Base-by-base conservation (phyloP, 202 grass and related monocot genomes). In the Elaeis oleifera region DNA sequence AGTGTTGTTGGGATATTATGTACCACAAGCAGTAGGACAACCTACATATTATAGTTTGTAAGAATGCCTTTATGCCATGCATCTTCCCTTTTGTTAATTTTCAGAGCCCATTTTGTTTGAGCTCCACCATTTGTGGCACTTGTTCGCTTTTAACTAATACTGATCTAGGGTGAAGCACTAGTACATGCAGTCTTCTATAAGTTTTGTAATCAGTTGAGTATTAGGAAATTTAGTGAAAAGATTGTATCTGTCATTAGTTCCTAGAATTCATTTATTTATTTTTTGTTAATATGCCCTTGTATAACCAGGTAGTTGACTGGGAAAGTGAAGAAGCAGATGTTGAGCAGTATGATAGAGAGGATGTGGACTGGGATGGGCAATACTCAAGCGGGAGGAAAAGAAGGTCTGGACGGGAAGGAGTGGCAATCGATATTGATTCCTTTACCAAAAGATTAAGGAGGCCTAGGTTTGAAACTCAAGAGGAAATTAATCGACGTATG, bases 301-400 rank as follows among this genome's bases (percentile, higher is more conserved):
- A 6, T 20, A 44, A 75, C 25, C 27, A 97, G 94, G 71, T 99
- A 39, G 85, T 89, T 84, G 94, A 99, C 32, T 99, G 94, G 88
- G 94, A 86, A 65, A 99, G 82, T 73, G 94, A 99, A 81, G 88
- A 84, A 60, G 78, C 82, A 57, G 84, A 90, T 53, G 90, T 84
- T 67, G 94, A 92, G 17, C 53, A 84, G 52, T 99, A 92, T 75
- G 94, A 99, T 77, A 84, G 86, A 61, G 94, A 86, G 63, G 94
- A 99, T 73, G 94, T 92, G 20, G 94, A 99, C 74, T 99, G 94
- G 88, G 94, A 92, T 55, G 88, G 94, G 0, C 94, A 99, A 61
- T 99, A 92, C 73, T 99, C 94, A 66, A 99, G 94, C 73, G 94
- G 94, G 74, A 81, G 88, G 68, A 92, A 89, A 82, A 86, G 70